These are phyloP conservation scores for Calonectria ilicicola DNA, from an alignment of 2,329 filamentous ascomycete species.

Conservation along the genomic window DNA sequence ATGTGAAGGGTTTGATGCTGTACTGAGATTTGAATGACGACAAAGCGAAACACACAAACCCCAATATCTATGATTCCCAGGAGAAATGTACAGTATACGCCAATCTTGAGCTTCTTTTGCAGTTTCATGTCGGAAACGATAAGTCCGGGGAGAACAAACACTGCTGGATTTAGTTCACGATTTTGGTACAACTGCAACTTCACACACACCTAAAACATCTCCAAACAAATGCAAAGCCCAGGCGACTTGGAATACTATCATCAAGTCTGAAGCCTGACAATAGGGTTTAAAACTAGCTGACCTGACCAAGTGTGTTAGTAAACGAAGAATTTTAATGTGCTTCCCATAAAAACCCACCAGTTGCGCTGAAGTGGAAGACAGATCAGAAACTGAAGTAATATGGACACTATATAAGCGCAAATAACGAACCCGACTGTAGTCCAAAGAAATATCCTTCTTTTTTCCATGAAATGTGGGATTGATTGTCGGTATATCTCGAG, in stretches of 20 bases:
- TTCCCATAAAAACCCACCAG: background rate
- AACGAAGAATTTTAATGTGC: background rate
- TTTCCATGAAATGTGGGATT: background rate
- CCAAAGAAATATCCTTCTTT: background rate
- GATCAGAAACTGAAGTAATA: background rate
- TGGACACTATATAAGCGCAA: background rate
- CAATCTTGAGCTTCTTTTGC: background rate
- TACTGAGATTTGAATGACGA: background rate
- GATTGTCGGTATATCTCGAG: slow-evolving; percentile 1
- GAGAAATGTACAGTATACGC: background rate
- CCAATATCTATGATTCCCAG: background rate
- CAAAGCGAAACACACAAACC: background rate
- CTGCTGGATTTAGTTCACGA: background rate
- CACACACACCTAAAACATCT: background rate
- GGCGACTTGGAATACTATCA: background rate
- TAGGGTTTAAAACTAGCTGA: too few species aligned
- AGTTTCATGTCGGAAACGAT: background rate
- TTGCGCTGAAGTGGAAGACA: background rate
- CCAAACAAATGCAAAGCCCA: background rate
- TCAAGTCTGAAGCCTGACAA: background rate
- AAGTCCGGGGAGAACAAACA: background rate
- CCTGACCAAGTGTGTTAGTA: background rate
- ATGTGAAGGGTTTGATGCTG: background rate
- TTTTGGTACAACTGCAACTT: too few species aligned
- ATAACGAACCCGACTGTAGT: background rate